A percentile compares a stretch with the other conserved stretches of the same genome.
Evolutionary conservation across 2,329 filamentous ascomycete species (phyloP).

Genomic region (Aureobasidium sp.): DNA sequence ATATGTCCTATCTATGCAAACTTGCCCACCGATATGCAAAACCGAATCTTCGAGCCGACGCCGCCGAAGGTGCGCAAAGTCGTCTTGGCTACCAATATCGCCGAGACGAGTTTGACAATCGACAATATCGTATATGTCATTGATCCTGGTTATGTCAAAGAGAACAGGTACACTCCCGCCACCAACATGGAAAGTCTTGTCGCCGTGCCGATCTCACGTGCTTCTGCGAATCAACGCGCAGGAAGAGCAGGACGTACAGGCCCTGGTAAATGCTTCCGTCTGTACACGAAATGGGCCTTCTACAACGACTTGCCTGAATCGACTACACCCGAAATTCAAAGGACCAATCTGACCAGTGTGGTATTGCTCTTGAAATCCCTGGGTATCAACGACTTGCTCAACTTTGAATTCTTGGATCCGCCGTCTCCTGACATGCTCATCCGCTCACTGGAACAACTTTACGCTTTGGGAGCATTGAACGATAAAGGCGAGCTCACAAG

Average conservation of each 20-base stretch:
- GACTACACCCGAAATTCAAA: constrained; percentile 86
- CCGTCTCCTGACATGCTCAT: constrained; percentile 87
- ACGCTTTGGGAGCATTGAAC: constrained; percentile 82
- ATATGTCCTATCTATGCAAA: constrained; percentile 94
- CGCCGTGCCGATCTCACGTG: constrained; percentile 83
- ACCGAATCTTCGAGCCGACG: constrained; percentile 91
- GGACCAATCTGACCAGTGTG: constrained; percentile 77
- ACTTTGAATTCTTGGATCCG: constrained; percentile 95
- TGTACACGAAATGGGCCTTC: constrained; percentile 83
- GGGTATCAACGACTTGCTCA: constrained; percentile 84
- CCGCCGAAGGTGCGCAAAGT: constrained; percentile 81
- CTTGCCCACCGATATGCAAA: constrained; percentile 80
- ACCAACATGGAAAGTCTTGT: constrained; percentile 90
- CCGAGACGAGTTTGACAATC: constrained; percentile 91
- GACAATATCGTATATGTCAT: constrained; percentile 96
- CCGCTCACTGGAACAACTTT: constrained; percentile 80
- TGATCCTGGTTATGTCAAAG: constrained; percentile 90
- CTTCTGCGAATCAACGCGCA: constrained; percentile 86
- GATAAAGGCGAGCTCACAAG: constrained; percentile 85
- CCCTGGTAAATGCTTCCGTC: constrained; percentile 83
- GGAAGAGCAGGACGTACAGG: constrained; percentile 89
- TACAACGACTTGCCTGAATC: constrained; percentile 92
- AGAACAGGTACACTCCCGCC: constrained; percentile 85
- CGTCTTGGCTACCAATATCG: constrained; percentile 92
- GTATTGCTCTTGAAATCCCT: constrained; percentile 82